Evolutionary conservation across 2,329 filamentous ascomycete species (phyloP).

Genomic region (Neonectria magnoliae): DNA sequence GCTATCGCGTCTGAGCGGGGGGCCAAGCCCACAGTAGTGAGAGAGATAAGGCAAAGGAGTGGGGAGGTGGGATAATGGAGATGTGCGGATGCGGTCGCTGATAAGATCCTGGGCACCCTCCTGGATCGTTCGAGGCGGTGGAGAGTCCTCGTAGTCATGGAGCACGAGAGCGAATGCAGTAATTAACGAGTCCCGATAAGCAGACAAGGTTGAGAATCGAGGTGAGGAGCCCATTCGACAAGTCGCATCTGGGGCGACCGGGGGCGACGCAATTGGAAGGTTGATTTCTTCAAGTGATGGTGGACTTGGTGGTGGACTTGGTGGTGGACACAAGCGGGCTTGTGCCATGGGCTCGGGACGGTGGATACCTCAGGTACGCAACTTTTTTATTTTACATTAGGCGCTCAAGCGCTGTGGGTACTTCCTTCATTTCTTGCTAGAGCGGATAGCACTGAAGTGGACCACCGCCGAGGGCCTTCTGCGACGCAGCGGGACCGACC

Average conservation of each 20-base stretch:
- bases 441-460: neutral
- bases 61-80: conserved; percentile 14
- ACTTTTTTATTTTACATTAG: too few relatives aligned
- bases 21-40: neutral
- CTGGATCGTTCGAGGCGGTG: conserved; percentile 2
- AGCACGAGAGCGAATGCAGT: conserved; percentile 5
- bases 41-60: conserved; percentile 21
- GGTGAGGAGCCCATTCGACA: conserved; percentile 16
- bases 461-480: neutral
- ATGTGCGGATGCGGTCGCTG: neutral
- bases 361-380: conserved; percentile 6
- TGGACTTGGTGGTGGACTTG: neutral
- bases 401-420: neutral
- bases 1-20: conserved; percentile 1
- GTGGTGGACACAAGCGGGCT: too few relatives aligned
- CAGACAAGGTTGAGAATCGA: conserved; percentile 1
- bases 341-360: conserved; percentile 18
- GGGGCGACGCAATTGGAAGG: too few relatives aligned
- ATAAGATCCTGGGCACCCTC: conserved; percentile 3
- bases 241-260: conserved; percentile 8
- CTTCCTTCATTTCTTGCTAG: neutral
- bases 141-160: conserved; percentile 3
- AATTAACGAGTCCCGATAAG: conserved; percentile 8
- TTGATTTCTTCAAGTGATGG: neutral
- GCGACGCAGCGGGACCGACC: neutral